phyloP scores from a whole-genome alignment of 345 rosid genomes.

The Moricandia arvensis region DNA sequence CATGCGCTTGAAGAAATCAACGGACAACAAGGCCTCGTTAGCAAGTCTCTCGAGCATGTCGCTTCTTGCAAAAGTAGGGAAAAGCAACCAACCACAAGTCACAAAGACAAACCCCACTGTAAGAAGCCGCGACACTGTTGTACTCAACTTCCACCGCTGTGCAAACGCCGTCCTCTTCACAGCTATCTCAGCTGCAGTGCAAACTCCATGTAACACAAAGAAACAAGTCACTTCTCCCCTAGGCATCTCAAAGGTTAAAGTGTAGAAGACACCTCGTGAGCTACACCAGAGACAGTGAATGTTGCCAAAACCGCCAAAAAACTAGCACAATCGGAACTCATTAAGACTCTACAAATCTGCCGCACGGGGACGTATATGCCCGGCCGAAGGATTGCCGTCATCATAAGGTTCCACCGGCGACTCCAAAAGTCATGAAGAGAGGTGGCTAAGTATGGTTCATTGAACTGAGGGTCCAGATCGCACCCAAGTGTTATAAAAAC shows the following conservation, averaged over 20 bases:
- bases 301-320: not conserved
- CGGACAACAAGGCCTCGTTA: not conserved
- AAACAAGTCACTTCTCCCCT: not conserved
- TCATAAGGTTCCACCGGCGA: no score
- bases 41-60: not conserved
- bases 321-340: not conserved
- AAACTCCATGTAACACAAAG: not conserved
- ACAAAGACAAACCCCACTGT: no score
- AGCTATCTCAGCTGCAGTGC: not conserved
- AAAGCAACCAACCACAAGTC: no score
- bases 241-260: not conserved
- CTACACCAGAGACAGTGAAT: not conserved
- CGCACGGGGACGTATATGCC: no score
- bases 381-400: no score
- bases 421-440: no score
- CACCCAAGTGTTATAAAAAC: not conserved
- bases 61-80: not conserved
- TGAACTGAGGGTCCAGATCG: no score
- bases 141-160: not conserved
- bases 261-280: not conserved
- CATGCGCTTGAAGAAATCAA: not conserved
- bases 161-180: not conserved
- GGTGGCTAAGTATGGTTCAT: no score
- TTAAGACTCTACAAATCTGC: not conserved
- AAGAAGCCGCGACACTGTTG: no score